A percentile compares a stretch with the other conserved stretches of the same genome.
Conservation (phyloP, 306 rosid species). For the Medicago ruthenica region DNA sequence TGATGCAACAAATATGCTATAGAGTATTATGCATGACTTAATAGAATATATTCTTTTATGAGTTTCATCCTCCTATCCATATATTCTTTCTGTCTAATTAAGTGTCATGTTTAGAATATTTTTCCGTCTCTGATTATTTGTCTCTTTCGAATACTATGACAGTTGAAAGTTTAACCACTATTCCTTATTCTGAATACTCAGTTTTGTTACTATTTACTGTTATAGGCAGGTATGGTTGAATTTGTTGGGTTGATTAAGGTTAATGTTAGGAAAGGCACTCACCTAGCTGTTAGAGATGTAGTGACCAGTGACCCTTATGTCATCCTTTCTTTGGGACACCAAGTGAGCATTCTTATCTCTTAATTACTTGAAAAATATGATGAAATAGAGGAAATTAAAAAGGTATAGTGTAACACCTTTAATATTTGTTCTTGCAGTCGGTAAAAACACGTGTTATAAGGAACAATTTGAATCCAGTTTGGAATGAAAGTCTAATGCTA, state of each 20-base stretch:
- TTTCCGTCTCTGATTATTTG: not conserved
- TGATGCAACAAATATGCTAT: constrained; percentile 13
- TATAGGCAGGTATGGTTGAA: constrained; percentile 98
- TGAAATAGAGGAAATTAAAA: constrained; percentile 11
- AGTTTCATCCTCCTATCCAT: too few species aligned
- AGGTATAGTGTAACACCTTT: constrained; percentile 9
- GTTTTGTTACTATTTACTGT: constrained; percentile 50
- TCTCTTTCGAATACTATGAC: not conserved
- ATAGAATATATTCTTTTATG: too few species aligned
- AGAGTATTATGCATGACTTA: not conserved
- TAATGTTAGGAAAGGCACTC: constrained; percentile 86
- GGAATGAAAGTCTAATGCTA: constrained; percentile 93
- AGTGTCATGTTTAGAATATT: not conserved
- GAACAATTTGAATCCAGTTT: constrained; percentile 87
- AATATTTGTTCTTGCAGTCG: constrained; percentile 62
- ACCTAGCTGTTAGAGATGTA: constrained; percentile 82
- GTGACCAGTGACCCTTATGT: constrained; percentile 94
- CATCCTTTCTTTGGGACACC: constrained; percentile 84
- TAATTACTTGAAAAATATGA: constrained; percentile 3
- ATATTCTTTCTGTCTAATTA: too few species aligned
- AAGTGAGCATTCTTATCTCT: constrained; percentile 66
- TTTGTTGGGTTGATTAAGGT: constrained; percentile 93
- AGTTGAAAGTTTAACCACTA: too few species aligned
- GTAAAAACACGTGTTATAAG: constrained; percentile 90
- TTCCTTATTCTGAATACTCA: constrained; percentile 17